Base-by-base conservation (phyloP, 257 asterid species). In the Ehretia macrophylla region DNA sequence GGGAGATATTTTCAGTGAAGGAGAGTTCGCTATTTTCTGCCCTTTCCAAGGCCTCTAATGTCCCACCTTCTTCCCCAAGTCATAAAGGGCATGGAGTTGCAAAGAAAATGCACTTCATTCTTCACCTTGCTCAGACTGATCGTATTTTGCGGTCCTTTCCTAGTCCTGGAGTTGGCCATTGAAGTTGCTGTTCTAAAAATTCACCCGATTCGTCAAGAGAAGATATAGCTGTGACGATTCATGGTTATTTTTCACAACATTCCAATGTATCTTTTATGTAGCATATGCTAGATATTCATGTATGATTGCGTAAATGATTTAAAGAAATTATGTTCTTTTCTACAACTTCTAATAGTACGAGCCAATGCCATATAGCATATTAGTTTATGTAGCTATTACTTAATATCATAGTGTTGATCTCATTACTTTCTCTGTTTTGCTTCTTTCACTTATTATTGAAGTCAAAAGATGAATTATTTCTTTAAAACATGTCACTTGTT, bases 121-220 rank as follows among this genome's bases (percentile, higher is more conserved):
- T 18, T 19, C 44, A 5, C 32, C 10, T 20, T 49, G 18, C 39
- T 21, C 19, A 52, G 14, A 32, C 16, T 50, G 69, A 61, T 49
- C 73, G 60, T 4, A 40, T 17, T 67, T 17, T 62, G 58, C 50
- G 39, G 16, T 74, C 72, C 6, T 70, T 72, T 27, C 79, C 78
- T 8, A 76, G 76, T 53, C 71, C 73, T 8, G 79, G 73, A 50
- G 20, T 55, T 17, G 77, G 81, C 40, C 67, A 65, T 53, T 69
- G 44, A 69, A 62, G 13, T 57, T 52, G 10, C 23, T 19, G 11
- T n/a, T 9, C 64, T 60, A 14, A n/a, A n/a, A n/a, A n/a, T n/a
- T n/a, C n/a, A n/a, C n/a, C n/a, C n/a, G n/a, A n/a, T n/a, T n/a
- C n/a, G n/a, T n/a, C n/a, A n/a, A n/a, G n/a, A n/a, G n/a, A n/a